Conservation (phyloP, 352 stramenopile species). For the Globisporangium polare region DNA sequence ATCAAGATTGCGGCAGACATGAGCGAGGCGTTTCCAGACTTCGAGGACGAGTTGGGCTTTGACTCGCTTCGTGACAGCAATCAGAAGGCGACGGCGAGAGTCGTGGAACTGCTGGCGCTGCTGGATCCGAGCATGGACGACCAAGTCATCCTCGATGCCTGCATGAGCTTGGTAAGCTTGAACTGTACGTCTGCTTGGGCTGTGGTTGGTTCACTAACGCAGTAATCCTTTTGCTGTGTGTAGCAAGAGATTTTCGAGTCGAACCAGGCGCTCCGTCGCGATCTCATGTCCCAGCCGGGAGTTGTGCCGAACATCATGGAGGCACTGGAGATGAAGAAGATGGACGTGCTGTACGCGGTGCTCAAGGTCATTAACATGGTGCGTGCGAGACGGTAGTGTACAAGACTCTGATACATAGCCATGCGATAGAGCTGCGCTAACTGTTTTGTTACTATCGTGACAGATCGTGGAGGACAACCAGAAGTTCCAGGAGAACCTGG, state of each 20-base stretch:
- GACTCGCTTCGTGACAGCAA: constrained; percentile 70
- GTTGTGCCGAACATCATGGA: constrained; percentile 93
- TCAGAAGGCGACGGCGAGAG: constrained; percentile 69
- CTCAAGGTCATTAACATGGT: constrained; percentile 87
- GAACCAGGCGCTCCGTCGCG: constrained; percentile 61
- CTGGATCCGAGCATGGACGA: constrained; percentile 86
- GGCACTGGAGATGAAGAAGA: constrained; percentile 89
- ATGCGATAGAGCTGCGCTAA: background rate
- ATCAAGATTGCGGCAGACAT: constrained; percentile 13
- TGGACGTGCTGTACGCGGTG: constrained; percentile 81
- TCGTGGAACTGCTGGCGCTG: constrained; percentile 71
- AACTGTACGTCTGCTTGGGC: background rate
- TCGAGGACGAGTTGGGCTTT: constrained; percentile 83
- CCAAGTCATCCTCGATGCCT: constrained; percentile 80
- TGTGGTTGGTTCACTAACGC: too few relatives aligned
- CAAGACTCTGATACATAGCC: too few relatives aligned
- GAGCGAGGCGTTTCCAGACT: constrained; percentile 46
- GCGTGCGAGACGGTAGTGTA: too few relatives aligned
- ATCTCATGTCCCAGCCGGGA: constrained; percentile 89
- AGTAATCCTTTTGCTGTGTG: background rate
- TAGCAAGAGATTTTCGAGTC: constrained; percentile 80
- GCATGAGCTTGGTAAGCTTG: constrained; percentile 48
- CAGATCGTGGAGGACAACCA: constrained; percentile 89
- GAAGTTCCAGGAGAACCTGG: constrained; percentile 90
- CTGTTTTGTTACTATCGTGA: background rate